Conservation (phyloP, 768 basidiomycete species). For the Lactifluus rugatus region DNA sequence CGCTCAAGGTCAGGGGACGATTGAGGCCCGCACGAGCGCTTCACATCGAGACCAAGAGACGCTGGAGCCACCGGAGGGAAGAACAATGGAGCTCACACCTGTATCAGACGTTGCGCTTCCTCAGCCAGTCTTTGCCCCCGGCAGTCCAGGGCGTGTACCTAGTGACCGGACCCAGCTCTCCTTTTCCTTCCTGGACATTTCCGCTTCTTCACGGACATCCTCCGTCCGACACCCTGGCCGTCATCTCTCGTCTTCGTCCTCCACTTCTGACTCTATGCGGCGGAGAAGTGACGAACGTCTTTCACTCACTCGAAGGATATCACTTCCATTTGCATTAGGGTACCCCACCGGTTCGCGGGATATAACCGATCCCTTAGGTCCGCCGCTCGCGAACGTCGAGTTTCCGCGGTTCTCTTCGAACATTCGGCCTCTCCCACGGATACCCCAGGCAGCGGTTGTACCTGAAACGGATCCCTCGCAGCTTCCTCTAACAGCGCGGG, state of each 20-base stretch:
- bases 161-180: constrained; percentile 5
- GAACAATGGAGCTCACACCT: constrained; percentile 3
- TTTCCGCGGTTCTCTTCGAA: constrained; percentile 10
- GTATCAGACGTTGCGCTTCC: neutral
- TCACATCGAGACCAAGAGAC: constrained; percentile 1
- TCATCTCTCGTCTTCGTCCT: constrained; percentile 6
- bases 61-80: neutral
- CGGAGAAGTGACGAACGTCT: constrained; percentile 1
- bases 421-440: constrained; percentile 9
- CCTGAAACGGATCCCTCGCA: neutral
- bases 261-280: constrained; percentile 5
- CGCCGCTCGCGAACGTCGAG: neutral
- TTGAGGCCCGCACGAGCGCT: neutral
- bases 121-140: neutral
- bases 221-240: neutral
- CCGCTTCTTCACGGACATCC: constrained; percentile 14
- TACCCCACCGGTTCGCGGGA: neutral
- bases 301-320: constrained; percentile 9
- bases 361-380: neutral
- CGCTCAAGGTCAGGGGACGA: neutral
- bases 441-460: constrained; percentile 3
- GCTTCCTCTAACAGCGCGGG: neutral
- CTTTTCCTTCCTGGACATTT: constrained; percentile 20
- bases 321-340: constrained; percentile 17
- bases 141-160: neutral